Base-by-base conservation (phyloP, 305 asterid genomes). In the Andrographis paniculata region DNA sequence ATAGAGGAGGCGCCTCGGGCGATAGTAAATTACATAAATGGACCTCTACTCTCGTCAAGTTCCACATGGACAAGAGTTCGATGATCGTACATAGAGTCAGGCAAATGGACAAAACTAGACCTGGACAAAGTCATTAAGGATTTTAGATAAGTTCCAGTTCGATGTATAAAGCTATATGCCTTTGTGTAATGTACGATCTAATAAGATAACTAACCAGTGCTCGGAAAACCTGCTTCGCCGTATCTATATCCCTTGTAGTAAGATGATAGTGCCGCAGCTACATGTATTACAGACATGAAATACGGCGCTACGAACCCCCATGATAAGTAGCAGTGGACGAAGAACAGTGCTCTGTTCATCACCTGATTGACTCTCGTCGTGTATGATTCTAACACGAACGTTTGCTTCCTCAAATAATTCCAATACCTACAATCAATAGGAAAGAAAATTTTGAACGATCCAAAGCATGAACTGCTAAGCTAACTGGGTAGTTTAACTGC, bases 321-420 rank as follows among this genome's bases (percentile, higher is more conserved):
- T n/a, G 99, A 91, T 35, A 86, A 73, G 67, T 91, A 91, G 71
- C 87, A 86, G 76, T 91, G 99, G 62, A 58, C 17, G 58, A 83
- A 71, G 75, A 86, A 91, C 55, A 91, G 66, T 45, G 92, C 94
- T 46, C 95, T 87, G 74, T 91, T 91, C 99, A 86, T 83, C 55
- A 91, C 65, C 94, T 86, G 73, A 79, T 91, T 91, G 54, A 80
- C 64, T 51, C 61, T 73, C 20, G 96, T 78, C 9, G 96, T 52
- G 69, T 91, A 91, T 19, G 99, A 86, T 73, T 91, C 99, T 64
- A 91, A 63, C 50, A 91, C 99, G 63, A 91, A 91, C 43, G 99
- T 86, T 67, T 91, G 99, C 77, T 91, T 91, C 79, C 99, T 76
- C 73, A 91, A 72, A 66, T 91, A 91, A 72, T 91, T 91, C 99